phyloP scores from a whole-genome alignment of 208 protist genomes.

The Leishmania guyanensis region DNA sequence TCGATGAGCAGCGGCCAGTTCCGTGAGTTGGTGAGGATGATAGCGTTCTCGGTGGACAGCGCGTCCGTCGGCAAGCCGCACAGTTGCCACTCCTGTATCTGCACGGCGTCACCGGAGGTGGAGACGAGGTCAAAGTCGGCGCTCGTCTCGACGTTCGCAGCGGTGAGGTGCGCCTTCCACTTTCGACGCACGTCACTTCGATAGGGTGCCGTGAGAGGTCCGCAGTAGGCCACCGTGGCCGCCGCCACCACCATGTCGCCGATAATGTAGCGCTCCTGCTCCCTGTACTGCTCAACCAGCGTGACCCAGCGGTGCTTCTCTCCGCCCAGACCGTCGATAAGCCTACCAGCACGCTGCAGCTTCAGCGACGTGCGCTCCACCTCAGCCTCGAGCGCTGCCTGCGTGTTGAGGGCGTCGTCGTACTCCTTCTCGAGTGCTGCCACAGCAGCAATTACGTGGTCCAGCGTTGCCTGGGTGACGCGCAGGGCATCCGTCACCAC shows the following conservation, averaged over 20 bases:
- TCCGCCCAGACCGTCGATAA: slow-evolving; percentile 97
- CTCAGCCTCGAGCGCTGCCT: slow-evolving; percentile 93
- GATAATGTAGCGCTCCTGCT: slow-evolving; percentile 81
- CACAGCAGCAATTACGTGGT: slow-evolving; percentile 94
- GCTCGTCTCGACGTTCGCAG: slow-evolving; percentile 59
- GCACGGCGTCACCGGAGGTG: slow-evolving; percentile 94
- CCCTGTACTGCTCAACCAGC: slow-evolving; percentile 91
- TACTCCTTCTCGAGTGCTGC: slow-evolving; percentile 94
- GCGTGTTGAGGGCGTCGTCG: slow-evolving; percentile 90
- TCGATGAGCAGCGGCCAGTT: slow-evolving; percentile 99
- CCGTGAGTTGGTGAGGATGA: slow-evolving; percentile 93
- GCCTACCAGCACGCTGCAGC: slow-evolving; percentile 93
- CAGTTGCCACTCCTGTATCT: slow-evolving; percentile 96
- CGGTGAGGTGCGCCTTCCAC: slow-evolving; percentile 86
- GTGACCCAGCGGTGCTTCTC: slow-evolving; percentile 94
- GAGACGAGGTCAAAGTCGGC: slow-evolving; percentile 78
- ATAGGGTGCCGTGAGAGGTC: slow-evolving; percentile 95
- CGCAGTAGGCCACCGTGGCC: slow-evolving; percentile 96
- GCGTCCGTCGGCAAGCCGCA: slow-evolving; percentile 95
- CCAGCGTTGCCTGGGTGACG: slow-evolving; percentile 88
- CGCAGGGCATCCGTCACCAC: slow-evolving; percentile 89
- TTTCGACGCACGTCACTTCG: slow-evolving; percentile 76
- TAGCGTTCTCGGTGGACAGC: slow-evolving; percentile 97
- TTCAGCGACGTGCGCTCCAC: slow-evolving; percentile 95
- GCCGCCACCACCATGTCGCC: slow-evolving; percentile 97